phyloP scores from a whole-genome alignment of 1,284 basidiomycete genomes.

The Ceratobasidium sp. region DNA sequence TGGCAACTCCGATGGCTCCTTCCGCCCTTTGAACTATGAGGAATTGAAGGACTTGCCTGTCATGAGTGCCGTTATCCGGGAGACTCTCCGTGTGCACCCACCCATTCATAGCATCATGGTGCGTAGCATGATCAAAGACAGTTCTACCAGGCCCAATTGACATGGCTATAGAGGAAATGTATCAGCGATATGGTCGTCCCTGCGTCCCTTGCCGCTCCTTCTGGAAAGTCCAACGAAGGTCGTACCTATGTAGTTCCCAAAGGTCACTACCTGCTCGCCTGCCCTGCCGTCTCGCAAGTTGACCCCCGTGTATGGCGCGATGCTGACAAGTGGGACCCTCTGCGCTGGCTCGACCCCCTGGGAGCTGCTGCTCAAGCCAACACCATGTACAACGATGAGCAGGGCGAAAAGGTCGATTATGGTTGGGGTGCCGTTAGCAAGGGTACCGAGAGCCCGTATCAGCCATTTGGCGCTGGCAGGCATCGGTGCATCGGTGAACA shows the following conservation, averaged over 20 bases:
- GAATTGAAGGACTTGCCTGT: constrained; percentile 83
- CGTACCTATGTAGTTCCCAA: constrained; percentile 84
- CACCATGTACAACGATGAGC: constrained; percentile 72
- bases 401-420: constrained; percentile 91
- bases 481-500: constrained; percentile 95
- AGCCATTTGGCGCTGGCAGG: constrained; percentile 95
- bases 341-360: constrained; percentile 82
- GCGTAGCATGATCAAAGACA: constrained; percentile 24
- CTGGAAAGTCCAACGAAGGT: constrained; percentile 42
- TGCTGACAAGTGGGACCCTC: constrained; percentile 75
- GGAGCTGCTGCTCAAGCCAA: constrained; percentile 79
- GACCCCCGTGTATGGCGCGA: constrained; percentile 88
- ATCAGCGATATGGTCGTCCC: constrained; percentile 76
- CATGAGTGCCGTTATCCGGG: constrained; percentile 89
- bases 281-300: constrained; percentile 86
- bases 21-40: constrained; percentile 86
- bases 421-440: constrained; percentile 94
- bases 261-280: constrained; percentile 90
- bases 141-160: constrained; percentile 32
- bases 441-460: constrained; percentile 89
- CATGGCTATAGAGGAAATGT: constrained; percentile 73
- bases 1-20: constrained; percentile 70
- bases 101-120: constrained; percentile 87
- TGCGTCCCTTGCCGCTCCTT: constrained; percentile 64
- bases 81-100: constrained; percentile 90